A percentile compares a stretch with the other conserved stretches of the same genome.
Conservation (phyloP, 257 asterid genomes). For the Mentha longifolia region DNA sequence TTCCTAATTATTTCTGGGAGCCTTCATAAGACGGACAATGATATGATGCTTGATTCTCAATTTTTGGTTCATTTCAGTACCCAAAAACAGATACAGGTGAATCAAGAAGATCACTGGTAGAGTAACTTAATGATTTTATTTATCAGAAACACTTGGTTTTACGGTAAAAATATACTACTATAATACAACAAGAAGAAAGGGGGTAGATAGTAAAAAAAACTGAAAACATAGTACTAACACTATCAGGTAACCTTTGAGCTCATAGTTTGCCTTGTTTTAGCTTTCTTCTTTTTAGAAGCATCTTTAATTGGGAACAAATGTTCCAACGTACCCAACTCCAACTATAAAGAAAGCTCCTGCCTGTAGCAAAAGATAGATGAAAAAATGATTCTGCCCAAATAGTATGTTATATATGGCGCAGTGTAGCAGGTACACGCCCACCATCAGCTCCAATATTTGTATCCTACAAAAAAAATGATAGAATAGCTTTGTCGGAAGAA, state of each 20-base stretch:
- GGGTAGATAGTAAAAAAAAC: constrained; percentile 21
- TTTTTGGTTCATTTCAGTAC: constrained; percentile 12
- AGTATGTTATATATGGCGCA: constrained; percentile 81
- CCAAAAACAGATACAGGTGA: constrained; percentile 11
- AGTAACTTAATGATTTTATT: constrained; percentile 7
- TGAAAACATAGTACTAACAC: background rate
- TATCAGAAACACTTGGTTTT: constrained; percentile 11
- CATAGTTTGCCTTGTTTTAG: constrained; percentile 15
- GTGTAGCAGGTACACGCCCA: constrained; percentile 80
- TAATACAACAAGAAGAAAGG: constrained; percentile 15
- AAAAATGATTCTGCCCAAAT: constrained; percentile 66
- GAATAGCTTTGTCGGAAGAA: background rate
- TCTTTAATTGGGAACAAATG: constrained; percentile 63
- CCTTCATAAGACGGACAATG: too few species aligned
- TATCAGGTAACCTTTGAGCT: constrained; percentile 14
- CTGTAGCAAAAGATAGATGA: constrained; percentile 75
- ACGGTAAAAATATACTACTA: constrained; percentile 4
- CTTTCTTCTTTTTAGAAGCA: constrained; percentile 21
- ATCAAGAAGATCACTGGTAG: constrained; percentile 19
- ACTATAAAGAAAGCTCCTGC: constrained; percentile 76
- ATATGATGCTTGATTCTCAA: background rate
- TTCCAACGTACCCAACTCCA: constrained; percentile 76
- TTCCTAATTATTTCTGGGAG: too few species aligned
- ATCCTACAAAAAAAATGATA: constrained; percentile 51
- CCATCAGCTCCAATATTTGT: constrained; percentile 68